These are phyloP conservation scores for Wickerhamomyces subpelliculosus DNA, from an alignment of 805 yeast genomes.

Conservation along the genomic window DNA sequence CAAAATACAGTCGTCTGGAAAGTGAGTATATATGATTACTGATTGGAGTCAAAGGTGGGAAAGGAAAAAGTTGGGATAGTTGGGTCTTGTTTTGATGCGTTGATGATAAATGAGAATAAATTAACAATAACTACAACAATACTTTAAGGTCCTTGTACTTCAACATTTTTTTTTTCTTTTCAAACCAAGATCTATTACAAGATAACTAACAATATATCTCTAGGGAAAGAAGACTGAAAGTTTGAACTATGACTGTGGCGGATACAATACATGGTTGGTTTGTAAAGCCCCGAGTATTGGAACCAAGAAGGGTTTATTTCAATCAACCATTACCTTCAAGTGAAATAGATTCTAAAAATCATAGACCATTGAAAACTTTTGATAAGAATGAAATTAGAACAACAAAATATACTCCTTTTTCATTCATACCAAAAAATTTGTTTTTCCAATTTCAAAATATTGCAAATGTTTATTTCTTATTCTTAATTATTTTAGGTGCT, in stretches of 20 bases:
- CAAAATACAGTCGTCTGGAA: no score
- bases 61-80: no score
- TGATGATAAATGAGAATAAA: no score
- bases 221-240: no score
- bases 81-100: no score
- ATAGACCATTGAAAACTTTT: slow-evolving; percentile 3
- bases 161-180: no score
- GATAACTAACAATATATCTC: background rate
- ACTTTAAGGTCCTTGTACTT: no score
- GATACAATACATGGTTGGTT: background rate
- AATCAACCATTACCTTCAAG: slow-evolving; percentile 2
- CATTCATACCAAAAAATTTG: slow-evolving; percentile 83
- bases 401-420: slow-evolving; percentile 87
- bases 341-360: slow-evolving; percentile 1
- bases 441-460: slow-evolving; percentile 74
- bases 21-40: no score
- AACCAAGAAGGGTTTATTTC: slow-evolving; percentile 3
- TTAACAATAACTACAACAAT: no score
- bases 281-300: background rate
- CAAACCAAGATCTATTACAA: no score
- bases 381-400: slow-evolving; percentile 65
- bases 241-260: background rate
- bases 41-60: no score
- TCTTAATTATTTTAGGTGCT: slow-evolving; percentile 71
- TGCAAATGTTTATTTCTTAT: slow-evolving; percentile 84